Base-by-base conservation (phyloP, 805 yeast species). In the Wickerhamiella hasegawae region DNA sequence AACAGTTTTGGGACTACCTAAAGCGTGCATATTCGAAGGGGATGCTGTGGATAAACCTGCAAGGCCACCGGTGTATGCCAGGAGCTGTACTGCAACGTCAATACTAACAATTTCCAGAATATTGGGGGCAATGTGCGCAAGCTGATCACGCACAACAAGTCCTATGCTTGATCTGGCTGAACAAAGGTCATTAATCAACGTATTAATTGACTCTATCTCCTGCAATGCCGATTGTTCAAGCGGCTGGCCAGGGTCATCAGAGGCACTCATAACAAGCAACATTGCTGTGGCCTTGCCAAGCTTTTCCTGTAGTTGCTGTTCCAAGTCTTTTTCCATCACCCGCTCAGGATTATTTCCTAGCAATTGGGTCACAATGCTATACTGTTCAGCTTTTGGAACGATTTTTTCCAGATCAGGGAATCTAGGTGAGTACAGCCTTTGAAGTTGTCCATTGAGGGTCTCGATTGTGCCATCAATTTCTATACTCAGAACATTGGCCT, bases 1-100 rank as follows among this genome's bases (percentile, higher is more conserved):
- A 45, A 28, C 56, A 53, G 35, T 65, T 55, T 29, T 65, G 65
- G 11, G 69, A 68, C 29, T 40, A 0, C 94, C 95, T 32, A 82
- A 58, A 0, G 92, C 71, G 0, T 94, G 73, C 17, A 87, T 48
- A 49, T 87, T 87, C 47, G 96, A 81, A 3, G 94, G 66, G 0
- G 95, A 94, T 0, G 80, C 70, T 21, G 55, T 58, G 2, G 83
- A 71, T 8, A 87, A 57, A 5, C 70, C 74, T 10, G 58, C 58
- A 4, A 87, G 53, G 0, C 93, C 83, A 2, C 93, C 92, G 1
- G 70, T 59, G 14, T 68, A 62, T 1, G 81, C 68, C 18, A 87
- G 57, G 14, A 90, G 54, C 45, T 78, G 81, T 0, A 93, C 76
- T 0, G 94, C 71, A 0, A 79, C 68, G 4, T 67, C 59, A 0